Conservation (phyloP, 805 yeast species). For the Metschnikowia corniflorae region DNA sequence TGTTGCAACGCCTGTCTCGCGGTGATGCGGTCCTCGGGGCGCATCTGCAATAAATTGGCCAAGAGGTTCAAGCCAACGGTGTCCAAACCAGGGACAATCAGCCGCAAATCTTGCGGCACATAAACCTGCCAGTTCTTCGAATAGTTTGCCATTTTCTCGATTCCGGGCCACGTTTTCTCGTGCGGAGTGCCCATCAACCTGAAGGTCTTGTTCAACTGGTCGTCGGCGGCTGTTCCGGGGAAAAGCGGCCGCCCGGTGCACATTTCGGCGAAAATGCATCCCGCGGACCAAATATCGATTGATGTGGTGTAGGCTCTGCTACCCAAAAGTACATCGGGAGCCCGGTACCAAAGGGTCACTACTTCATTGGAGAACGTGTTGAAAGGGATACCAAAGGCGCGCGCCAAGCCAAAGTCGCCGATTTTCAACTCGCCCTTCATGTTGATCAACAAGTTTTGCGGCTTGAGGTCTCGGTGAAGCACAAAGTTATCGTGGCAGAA, state of each 20-base stretch:
- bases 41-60: constrained; percentile 55
- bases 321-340: constrained; percentile 94
- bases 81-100: constrained; percentile 66
- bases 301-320: constrained; percentile 95
- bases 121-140: constrained; percentile 79
- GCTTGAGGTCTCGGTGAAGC: constrained; percentile 86
- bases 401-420: constrained; percentile 95
- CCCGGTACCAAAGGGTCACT: constrained; percentile 96
- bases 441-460: constrained; percentile 88
- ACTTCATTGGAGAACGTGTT: constrained; percentile 97
- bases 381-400: constrained; percentile 97
- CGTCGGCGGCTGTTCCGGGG: constrained; percentile 95
- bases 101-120: constrained; percentile 81
- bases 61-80: constrained; percentile 65
- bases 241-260: constrained; percentile 95
- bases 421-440: constrained; percentile 86
- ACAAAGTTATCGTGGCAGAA: constrained; percentile 83
- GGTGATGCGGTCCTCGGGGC: constrained; percentile 58
- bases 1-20: constrained; percentile 63
- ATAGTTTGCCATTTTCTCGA: constrained; percentile 83
- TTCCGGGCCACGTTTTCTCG: constrained; percentile 97
- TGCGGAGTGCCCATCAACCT: constrained; percentile 95
- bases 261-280: constrained; percentile 98
- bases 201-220: constrained; percentile 88
- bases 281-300: constrained; percentile 98